phyloP scores from a whole-genome alignment of 2,329 filamentous ascomycete species.

The Elsinoe batatas region DNA sequence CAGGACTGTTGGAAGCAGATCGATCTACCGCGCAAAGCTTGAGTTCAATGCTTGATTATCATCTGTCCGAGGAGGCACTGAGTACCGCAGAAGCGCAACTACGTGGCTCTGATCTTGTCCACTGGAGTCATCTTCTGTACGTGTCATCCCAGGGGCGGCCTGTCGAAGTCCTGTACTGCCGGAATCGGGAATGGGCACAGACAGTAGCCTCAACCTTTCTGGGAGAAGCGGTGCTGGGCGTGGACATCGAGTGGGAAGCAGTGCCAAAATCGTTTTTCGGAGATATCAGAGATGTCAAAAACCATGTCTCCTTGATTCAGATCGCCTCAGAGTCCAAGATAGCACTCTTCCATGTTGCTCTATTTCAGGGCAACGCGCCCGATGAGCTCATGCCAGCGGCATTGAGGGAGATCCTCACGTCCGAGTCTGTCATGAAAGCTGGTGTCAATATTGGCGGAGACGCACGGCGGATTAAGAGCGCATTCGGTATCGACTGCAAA shows the following conservation, averaged over 20 bases:
- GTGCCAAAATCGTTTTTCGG: slow-evolving; percentile 23
- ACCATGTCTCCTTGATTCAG: slow-evolving; percentile 73
- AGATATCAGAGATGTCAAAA: slow-evolving; percentile 39
- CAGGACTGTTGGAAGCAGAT: not conserved
- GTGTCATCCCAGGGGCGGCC: slow-evolving; percentile 43
- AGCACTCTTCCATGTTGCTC: slow-evolving; percentile 69
- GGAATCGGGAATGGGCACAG: slow-evolving; percentile 56
- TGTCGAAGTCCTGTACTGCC: slow-evolving; percentile 70
- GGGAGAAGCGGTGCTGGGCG: slow-evolving; percentile 62
- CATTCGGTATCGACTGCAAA: slow-evolving; percentile 52
- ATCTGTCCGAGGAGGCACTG: not conserved
- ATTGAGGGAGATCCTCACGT: slow-evolving; percentile 63
- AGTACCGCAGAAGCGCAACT: not conserved
- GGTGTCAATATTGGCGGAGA: slow-evolving; percentile 67
- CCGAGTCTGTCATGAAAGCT: slow-evolving; percentile 57
- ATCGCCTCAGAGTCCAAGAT: slow-evolving; percentile 67
- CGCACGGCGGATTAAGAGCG: slow-evolving; percentile 54
- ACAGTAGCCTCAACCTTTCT: slow-evolving; percentile 56
- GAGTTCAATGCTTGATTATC: not conserved
- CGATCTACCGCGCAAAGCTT: not conserved
- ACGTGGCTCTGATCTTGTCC: slow-evolving; percentile 1
- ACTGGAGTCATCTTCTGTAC: slow-evolving; percentile 61
- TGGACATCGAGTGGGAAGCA: slow-evolving; percentile 77
- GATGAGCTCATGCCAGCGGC: slow-evolving; percentile 58
- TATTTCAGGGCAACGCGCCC: slow-evolving; percentile 34